phyloP scores from a whole-genome alignment of 352 stramenopile genomes.

The Pythium angustatum region DNA sequence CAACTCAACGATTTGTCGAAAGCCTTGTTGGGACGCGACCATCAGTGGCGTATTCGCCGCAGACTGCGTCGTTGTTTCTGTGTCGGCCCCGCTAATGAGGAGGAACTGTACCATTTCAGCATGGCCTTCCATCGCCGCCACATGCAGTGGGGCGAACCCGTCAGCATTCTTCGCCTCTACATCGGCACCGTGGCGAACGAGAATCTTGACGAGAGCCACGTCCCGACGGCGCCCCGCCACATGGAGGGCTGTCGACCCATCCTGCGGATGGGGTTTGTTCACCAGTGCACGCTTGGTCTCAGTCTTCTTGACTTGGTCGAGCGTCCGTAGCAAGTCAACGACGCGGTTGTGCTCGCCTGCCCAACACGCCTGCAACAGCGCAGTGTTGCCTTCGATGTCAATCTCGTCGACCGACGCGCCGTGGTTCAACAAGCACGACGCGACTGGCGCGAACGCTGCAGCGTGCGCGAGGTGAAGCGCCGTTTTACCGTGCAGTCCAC shows the following conservation, averaged over 20 bases:
- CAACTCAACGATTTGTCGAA: background rate
- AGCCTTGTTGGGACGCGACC: background rate
- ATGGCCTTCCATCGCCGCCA: background rate
- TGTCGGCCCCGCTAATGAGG: background rate
- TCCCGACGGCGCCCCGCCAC: background rate
- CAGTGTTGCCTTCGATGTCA: background rate
- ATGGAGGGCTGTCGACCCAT: background rate
- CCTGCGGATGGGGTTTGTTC: background rate
- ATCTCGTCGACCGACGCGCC: background rate
- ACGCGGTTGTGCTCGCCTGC: background rate
- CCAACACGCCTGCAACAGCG: background rate
- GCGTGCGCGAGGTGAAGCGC: background rate
- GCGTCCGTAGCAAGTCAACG: background rate
- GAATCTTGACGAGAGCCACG: background rate
- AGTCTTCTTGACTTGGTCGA: background rate
- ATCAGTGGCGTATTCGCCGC: background rate
- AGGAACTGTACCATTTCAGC: background rate
- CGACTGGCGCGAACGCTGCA: background rate
- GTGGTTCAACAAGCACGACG: background rate
- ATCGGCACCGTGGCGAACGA: background rate
- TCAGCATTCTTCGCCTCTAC: constrained; percentile 1
- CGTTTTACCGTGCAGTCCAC: background rate
- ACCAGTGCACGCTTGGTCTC: background rate
- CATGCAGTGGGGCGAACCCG: background rate
- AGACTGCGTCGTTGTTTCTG: background rate